Evolutionary conservation across 2,329 filamentous ascomycete species (phyloP), one percentile per base, ranked within the genome.

Genomic region (Colletotrichum salicis): DNA sequence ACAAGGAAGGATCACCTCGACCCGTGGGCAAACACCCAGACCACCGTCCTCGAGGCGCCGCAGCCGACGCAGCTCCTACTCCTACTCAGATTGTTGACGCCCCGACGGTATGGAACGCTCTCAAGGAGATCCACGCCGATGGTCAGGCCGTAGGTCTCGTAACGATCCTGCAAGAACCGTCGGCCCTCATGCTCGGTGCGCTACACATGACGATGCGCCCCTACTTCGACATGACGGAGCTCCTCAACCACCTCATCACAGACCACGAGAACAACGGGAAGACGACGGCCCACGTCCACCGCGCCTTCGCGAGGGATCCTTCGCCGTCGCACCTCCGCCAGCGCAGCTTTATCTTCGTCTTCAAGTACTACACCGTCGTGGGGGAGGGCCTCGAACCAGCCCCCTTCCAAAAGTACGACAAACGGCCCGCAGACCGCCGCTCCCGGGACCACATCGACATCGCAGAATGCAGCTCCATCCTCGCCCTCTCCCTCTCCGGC

Each of bases 281-380:
- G 73, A 85, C 82, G 1, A 80, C 79, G 31, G 85, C 87, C 10
- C 83, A 86, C 68, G 85, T 87, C 80, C 81, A 86, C 71, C 83
- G 88, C 31, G 85, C 86, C n/a, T 89, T 82, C 59, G 71, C 62
- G 15, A 63, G 29, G 3, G 78, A 82, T 19, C 13, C 55, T 7
- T 73, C 79, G 2, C 81, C 86, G 33, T 81, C 85, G 35, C 76
- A 80, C 5, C 80, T 86, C 8, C 86, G 85, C 13, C 89, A 89
- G 74, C 82, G 86, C 7, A 87, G 86, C 8, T 90, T 91, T 77
- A 86, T 90, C 74, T 91, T 92, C 77, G 87, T 85, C 54, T 91
- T 92, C 77, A 90, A 91, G 74, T 92, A 91, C 77, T 91, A 90
- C 76, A 91, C 89, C 5, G 83, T 91, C 7, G 85, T 91, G 13